These are phyloP conservation scores for Botrytis galanthina DNA, from an alignment of 2,329 filamentous ascomycete species.

Conservation along the genomic window DNA sequence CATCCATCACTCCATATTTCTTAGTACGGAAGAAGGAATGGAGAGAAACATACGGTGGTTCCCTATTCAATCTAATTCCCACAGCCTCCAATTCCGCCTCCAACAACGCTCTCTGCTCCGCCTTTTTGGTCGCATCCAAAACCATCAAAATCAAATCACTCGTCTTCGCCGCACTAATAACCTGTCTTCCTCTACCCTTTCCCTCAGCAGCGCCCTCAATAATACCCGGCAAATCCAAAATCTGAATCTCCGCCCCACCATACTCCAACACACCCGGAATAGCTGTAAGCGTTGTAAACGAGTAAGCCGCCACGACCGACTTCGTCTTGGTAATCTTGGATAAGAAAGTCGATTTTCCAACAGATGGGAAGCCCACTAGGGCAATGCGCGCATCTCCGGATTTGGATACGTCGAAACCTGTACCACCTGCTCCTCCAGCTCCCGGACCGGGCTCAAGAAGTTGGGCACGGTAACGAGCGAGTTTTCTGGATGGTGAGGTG, in stretches of 20 bases:
- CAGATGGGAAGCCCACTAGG: slow-evolving; percentile 96
- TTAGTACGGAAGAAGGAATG: neutral
- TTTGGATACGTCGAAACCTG: slow-evolving; percentile 93
- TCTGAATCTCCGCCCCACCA: slow-evolving; percentile 95
- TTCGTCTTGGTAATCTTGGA: slow-evolving; percentile 98
- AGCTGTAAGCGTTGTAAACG: slow-evolving; percentile 95
- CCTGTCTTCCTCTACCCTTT: slow-evolving; percentile 91
- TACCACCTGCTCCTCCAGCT: slow-evolving; percentile 71
- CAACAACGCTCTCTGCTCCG: slow-evolving; percentile 84
- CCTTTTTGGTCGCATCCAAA: slow-evolving; percentile 92
- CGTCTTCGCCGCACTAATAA: slow-evolving; percentile 97
- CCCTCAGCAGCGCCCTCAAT: slow-evolving; percentile 96
- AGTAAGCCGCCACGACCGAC: slow-evolving; percentile 92
- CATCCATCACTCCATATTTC: neutral
- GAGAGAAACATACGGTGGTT: slow-evolving; percentile 67
- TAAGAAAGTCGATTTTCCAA: slow-evolving; percentile 98
- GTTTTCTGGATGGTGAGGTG: slow-evolving; percentile 63
- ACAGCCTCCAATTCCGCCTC: slow-evolving; percentile 94
- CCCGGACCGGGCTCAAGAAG: slow-evolving; percentile 86
- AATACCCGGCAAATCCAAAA: slow-evolving; percentile 95
- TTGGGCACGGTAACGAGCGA: slow-evolving; percentile 90
- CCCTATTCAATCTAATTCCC: slow-evolving; percentile 86
- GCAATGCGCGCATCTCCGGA: slow-evolving; percentile 95
- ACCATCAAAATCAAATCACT: slow-evolving; percentile 97
- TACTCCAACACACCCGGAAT: slow-evolving; percentile 98